Percentiles rank a stretch among this genome's conserved stretches.
Conservation (phyloP, 2,329 filamentous ascomycete species). For the Chalaropsis thielavioides region DNA sequence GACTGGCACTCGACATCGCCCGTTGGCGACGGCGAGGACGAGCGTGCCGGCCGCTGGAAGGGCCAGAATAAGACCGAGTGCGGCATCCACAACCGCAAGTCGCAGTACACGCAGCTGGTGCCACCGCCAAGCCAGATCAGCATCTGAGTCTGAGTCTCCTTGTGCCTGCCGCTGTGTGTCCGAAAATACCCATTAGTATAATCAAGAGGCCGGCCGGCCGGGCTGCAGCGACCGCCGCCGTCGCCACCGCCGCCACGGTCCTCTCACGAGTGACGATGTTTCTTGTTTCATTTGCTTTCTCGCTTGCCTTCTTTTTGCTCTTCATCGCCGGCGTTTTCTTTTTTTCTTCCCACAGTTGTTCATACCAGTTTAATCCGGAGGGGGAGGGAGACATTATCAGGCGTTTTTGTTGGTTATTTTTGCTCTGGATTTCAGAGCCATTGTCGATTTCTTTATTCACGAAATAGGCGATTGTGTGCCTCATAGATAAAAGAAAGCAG, state of each 20-base stretch:
- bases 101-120: slow-evolving; percentile 65
- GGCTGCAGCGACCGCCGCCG: not conserved
- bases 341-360: slow-evolving; percentile 22
- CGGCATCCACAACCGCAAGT: slow-evolving; percentile 96
- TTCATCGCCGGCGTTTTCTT: not conserved
- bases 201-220: not conserved
- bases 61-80: slow-evolving; percentile 93
- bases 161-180: not conserved
- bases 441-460: not conserved
- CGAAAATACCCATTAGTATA: not conserved
- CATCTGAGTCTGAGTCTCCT: not conserved
- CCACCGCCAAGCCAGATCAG: not conserved
- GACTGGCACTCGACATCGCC: slow-evolving; percentile 97
- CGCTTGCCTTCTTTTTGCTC: not conserved
- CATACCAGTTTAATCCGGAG: not conserved
- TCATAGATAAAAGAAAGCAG: not conserved
- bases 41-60: slow-evolving; percentile 94
- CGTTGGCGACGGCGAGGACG: slow-evolving; percentile 81
- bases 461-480: not conserved
- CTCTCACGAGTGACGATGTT: slow-evolving; percentile 4
- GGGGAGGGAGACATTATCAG: not conserved
- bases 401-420: slow-evolving; percentile 1
- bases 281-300: not conserved
- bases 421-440: not conserved
- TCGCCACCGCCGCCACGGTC: not conserved